Evolutionary conservation across 352 stramenopile genomes (phyloP).

Genomic region (Phytophthora pisi): DNA sequence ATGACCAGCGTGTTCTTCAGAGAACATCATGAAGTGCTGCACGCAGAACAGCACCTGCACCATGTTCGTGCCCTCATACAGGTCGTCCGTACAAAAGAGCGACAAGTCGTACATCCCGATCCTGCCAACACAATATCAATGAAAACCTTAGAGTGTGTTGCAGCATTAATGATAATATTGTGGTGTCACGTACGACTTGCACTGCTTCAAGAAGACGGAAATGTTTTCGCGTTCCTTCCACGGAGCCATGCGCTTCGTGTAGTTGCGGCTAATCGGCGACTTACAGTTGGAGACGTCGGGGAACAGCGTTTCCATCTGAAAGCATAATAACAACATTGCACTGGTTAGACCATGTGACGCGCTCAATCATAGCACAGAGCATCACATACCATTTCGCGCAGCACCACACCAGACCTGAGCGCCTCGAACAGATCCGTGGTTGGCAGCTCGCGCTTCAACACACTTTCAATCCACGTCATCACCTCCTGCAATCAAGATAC

Average conservation of each 20-base stretch:
- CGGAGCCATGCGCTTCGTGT: conserved; percentile 70
- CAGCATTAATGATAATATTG: not conserved
- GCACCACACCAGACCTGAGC: conserved; percentile 76
- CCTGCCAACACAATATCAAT: conserved; percentile 23
- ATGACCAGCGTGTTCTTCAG: conserved; percentile 48
- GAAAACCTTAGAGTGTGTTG: conserved; percentile 6
- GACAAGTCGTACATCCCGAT: conserved; percentile 86
- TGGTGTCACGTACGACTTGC: conserved; percentile 62
- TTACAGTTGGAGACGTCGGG: conserved; percentile 53
- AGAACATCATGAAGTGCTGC: conserved; percentile 80
- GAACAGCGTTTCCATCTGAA: conserved; percentile 62
- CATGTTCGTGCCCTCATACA: conserved; percentile 89
- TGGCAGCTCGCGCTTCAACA: conserved; percentile 59
- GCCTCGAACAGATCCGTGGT: conserved; percentile 64
- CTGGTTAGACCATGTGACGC: not conserved
- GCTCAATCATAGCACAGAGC: not conserved
- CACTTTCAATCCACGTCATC: conserved; percentile 77
- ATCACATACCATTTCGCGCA: conserved; percentile 65
- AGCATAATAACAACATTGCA: not conserved
- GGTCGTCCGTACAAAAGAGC: conserved; percentile 83
- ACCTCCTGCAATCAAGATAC: conserved; percentile 46
- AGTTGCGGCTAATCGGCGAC: conserved; percentile 79
- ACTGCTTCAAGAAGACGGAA: conserved; percentile 81
- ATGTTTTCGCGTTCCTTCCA: conserved; percentile 90
- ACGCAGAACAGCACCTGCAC: conserved; percentile 82